phyloP scores from a whole-genome alignment of 2,329 filamentous ascomycete genomes.

The Xylariaceae sp. region DNA sequence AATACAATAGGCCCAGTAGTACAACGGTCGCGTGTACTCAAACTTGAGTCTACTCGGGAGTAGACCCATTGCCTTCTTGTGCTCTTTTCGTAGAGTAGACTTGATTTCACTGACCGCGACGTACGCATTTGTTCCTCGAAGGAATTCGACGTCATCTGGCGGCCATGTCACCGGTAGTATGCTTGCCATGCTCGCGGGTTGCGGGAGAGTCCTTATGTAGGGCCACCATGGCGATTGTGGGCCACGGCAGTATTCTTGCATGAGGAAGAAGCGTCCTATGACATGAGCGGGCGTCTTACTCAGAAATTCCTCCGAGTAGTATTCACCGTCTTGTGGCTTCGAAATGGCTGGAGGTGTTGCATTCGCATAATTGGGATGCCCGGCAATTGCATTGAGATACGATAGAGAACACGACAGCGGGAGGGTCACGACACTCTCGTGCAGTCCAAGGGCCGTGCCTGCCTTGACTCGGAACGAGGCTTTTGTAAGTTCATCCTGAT shows the following conservation, averaged over 20 bases:
- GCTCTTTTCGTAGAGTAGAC: slow-evolving; percentile 45
- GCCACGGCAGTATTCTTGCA: slow-evolving; percentile 63
- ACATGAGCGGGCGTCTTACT: slow-evolving; percentile 53
- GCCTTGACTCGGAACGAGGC: slow-evolving; percentile 53
- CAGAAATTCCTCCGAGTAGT: slow-evolving; percentile 52
- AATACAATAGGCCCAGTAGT: slow-evolving; percentile 63
- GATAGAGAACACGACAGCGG: slow-evolving; percentile 55
- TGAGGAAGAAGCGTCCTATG: slow-evolving; percentile 64
- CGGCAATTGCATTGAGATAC: slow-evolving; percentile 53
- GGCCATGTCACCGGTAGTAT: slow-evolving; percentile 66
- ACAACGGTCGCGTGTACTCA: slow-evolving; percentile 49
- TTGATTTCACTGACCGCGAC: slow-evolving; percentile 40
- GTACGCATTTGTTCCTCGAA: slow-evolving; percentile 37
- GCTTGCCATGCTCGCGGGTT: slow-evolving; percentile 48
- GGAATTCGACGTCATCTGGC: slow-evolving; percentile 54
- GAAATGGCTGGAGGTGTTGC: slow-evolving; percentile 10
- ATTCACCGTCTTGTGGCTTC: slow-evolving; percentile 8
- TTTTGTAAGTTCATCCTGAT: slow-evolving; percentile 48
- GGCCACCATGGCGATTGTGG: slow-evolving; percentile 62
- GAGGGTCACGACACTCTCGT: slow-evolving; percentile 49
- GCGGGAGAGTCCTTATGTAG: slow-evolving; percentile 65
- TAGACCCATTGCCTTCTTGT: slow-evolving; percentile 39
- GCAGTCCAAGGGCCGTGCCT: slow-evolving; percentile 29
- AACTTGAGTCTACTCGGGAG: slow-evolving; percentile 34
- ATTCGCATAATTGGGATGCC: slow-evolving; percentile 26